Base-by-base conservation (phyloP, 306 rosid genomes). In the Citrullus mucosospermus region DNA sequence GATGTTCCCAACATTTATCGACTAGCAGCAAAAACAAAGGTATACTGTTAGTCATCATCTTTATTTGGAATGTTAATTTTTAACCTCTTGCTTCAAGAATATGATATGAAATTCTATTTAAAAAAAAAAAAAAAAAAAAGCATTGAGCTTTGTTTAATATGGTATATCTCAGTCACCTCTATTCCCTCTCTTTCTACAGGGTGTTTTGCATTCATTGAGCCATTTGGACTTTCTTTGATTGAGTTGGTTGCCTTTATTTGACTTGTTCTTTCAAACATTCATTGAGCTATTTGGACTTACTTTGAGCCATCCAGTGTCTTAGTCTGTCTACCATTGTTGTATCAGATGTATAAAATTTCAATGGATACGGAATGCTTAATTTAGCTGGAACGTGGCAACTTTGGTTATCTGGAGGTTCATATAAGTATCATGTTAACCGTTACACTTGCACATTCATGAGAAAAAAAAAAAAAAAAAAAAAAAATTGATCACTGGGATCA, bases 21-120 rank as follows among this genome's bases (percentile, higher is more conserved):
- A 78, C 84, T 88, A 53, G 92, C 92, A 1, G 92, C 92, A 81
- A 86, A 86, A 80, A 86, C 92, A 28, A 88, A 88, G 88, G 92
- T 88, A 76, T 22, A 16, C 11, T 70, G 38, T 39, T 30, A 12
- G 68, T 30, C 13, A 61, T 79, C 39, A n/a, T 30, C 28, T 79
- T 25, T 67, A 53, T 39, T 39, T 54, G 39, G 28, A 38, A 66
- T 20, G 72, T 36, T 66, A 16, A 66, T 48, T 38, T 66, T 63
- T 15, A 11, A 59, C 65, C 65, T 59, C 16, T 59, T 59, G 25
- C 38, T 59, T 25, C 65, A 59, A 30, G 65, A 59, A 59, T 30
- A 59, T 59, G 36, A 25, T 59, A 59, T 59, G 36, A 25, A 11
- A 58, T 22, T 20, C 32, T 22, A 58, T 20, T 22, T 22, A 22